phyloP scores from a whole-genome alignment of 768 basidiomycete species.

The Boletus pseudo-olivaceus region DNA sequence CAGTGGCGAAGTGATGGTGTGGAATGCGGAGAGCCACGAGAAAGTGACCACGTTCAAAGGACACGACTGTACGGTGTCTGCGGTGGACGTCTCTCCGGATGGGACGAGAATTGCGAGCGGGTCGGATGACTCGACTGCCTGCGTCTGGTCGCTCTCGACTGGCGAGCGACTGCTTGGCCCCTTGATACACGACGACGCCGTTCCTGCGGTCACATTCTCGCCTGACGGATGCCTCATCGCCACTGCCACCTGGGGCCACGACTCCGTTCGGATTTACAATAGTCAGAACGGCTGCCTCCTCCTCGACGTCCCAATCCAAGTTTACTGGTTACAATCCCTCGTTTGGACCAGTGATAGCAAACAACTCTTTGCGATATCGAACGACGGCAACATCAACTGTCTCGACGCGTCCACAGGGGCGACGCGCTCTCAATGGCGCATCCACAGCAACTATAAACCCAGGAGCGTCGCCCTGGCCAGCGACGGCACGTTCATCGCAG shows the following conservation, averaged over 20 bases:
- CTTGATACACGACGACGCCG: background rate
- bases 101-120: background rate
- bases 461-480: too few species aligned
- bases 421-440: too few species aligned
- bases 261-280: background rate
- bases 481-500: too few species aligned
- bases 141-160: background rate
- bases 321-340: background rate
- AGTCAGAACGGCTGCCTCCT: background rate
- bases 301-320: background rate
- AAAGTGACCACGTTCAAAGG: background rate
- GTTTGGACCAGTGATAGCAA: background rate
- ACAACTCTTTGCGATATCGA: background rate
- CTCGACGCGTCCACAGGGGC: background rate
- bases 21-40: background rate
- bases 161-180: background rate
- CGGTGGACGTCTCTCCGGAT: background rate
- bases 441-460: background rate
- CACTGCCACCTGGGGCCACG: background rate
- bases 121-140: background rate
- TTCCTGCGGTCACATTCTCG: background rate
- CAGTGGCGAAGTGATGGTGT: background rate
- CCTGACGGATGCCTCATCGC: background rate
- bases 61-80: background rate
- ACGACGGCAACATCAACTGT: background rate